Percentiles rank a stretch among this genome's conserved stretches.
phyloP scores from a whole-genome alignment of 805 yeast species.

The Saccharomycopsis malanga region DNA sequence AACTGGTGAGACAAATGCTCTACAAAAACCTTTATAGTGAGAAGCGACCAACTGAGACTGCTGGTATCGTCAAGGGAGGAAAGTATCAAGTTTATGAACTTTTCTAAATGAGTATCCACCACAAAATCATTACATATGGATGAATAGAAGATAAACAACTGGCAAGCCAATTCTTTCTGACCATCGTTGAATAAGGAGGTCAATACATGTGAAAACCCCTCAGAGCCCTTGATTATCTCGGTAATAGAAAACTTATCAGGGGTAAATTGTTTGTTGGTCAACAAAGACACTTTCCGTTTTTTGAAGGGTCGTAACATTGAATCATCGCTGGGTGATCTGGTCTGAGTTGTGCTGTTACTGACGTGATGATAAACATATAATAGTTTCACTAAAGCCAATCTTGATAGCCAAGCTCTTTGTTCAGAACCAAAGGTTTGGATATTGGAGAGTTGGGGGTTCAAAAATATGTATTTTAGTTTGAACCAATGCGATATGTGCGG shows the following conservation, averaged over 20 bases:
- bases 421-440: neutral
- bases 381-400: neutral
- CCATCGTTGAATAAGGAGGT: neutral
- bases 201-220: neutral
- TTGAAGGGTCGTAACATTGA: too few relatives aligned
- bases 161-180: neutral
- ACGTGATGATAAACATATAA: neutral
- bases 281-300: neutral
- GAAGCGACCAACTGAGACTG: slow-evolving; percentile 1
- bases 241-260: neutral
- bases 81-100: neutral
- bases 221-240: neutral
- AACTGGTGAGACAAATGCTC: too few relatives aligned
- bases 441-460: neutral
- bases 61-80: neutral
- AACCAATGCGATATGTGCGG: slow-evolving; percentile 15
- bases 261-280: neutral
- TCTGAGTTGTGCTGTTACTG: neutral
- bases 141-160: too few relatives aligned
- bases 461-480: slow-evolving; percentile 7
- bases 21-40: slow-evolving; percentile 1
- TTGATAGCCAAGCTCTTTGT: slow-evolving; percentile 12
- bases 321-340: too few relatives aligned
- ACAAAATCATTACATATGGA: neutral
- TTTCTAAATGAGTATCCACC: neutral